These are phyloP conservation scores for Phycomyces nitens DNA, from an alignment of 192 early-diverging fungal species.

Conservation along the genomic window DNA sequence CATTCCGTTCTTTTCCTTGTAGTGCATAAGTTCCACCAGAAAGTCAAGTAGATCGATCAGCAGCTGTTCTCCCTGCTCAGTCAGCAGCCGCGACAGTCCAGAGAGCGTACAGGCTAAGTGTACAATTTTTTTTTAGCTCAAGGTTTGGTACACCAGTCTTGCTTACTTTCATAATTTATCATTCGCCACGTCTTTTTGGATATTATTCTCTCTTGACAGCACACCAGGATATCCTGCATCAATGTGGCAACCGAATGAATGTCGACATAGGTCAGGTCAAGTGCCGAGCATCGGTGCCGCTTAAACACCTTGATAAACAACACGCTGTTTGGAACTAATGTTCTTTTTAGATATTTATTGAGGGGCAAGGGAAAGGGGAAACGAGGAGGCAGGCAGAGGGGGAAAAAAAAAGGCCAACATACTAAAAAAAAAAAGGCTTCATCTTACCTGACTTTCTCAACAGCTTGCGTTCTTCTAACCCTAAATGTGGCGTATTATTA, in stretches of 20 bases:
- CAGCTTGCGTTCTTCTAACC: slow-evolving; percentile 28
- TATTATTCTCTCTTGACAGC: slow-evolving; percentile 27
- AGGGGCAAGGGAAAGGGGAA: not conserved
- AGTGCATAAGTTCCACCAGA: slow-evolving; percentile 27
- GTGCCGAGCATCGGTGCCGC: slow-evolving; percentile 11
- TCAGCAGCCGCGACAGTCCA: slow-evolving; percentile 12
- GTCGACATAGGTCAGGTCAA: slow-evolving; percentile 19
- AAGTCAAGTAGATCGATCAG: slow-evolving; percentile 33
- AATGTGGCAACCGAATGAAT: slow-evolving; percentile 30
- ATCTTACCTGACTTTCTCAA: slow-evolving; percentile 27
- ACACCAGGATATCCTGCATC: slow-evolving; percentile 31
- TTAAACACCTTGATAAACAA: slow-evolving; percentile 31
- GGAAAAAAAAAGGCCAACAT: not conserved
- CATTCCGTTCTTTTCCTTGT: slow-evolving; percentile 26
- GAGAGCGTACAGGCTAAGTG: slow-evolving; percentile 28
- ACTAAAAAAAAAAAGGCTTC: not conserved
- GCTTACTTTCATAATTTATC: slow-evolving; percentile 34
- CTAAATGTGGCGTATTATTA: slow-evolving; percentile 15
- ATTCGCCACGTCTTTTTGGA: slow-evolving; percentile 30
- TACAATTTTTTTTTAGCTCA: not conserved
- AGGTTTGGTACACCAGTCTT: not conserved
- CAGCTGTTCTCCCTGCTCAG: slow-evolving; percentile 12
- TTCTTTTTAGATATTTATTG: not conserved
- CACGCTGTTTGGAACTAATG: slow-evolving; percentile 24
- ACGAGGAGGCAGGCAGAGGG: not conserved